Conservation (phyloP, 768 basidiomycete genomes). For the Collybia sordida region DNA sequence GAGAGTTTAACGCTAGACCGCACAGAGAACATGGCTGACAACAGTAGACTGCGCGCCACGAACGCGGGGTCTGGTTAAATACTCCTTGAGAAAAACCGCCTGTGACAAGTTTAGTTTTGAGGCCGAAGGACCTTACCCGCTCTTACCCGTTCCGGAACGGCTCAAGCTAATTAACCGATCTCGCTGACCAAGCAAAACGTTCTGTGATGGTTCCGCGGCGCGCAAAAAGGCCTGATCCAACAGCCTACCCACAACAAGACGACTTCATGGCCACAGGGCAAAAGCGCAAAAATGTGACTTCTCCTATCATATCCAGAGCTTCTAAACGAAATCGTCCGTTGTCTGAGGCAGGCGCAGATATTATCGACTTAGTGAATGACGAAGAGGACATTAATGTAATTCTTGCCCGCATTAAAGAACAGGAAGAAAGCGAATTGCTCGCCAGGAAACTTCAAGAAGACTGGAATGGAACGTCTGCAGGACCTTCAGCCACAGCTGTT, state of each 20-base stretch:
- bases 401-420: conserved; percentile 39
- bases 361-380: conserved; percentile 30
- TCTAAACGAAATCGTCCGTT: conserved; percentile 18
- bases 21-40: conserved; percentile 26
- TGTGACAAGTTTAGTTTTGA: too few species aligned
- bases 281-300: neutral
- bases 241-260: neutral
- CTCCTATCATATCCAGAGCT: conserved; percentile 1
- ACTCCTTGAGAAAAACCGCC: too few species aligned
- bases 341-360: conserved; percentile 10
- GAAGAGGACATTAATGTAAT: conserved; percentile 40
- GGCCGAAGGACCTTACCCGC: too few species aligned
- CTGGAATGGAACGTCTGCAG: conserved; percentile 15
- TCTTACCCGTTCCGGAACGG: too few species aligned
- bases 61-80: too few species aligned
- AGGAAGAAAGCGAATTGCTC: conserved; percentile 42
- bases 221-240: too few species aligned
- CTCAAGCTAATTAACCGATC: too few species aligned
- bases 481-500: conserved; percentile 8
- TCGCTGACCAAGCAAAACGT: too few species aligned
- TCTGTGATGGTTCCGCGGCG: too few species aligned
- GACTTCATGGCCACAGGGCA: neutral
- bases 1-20: conserved; percentile 24
- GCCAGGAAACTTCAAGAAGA: conserved; percentile 32
- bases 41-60: too few species aligned